Percentiles rank a stretch among this genome's conserved stretches.
Evolutionary conservation across 768 basidiomycete genomes (phyloP).

Genomic region (Leccinellum luteum): DNA sequence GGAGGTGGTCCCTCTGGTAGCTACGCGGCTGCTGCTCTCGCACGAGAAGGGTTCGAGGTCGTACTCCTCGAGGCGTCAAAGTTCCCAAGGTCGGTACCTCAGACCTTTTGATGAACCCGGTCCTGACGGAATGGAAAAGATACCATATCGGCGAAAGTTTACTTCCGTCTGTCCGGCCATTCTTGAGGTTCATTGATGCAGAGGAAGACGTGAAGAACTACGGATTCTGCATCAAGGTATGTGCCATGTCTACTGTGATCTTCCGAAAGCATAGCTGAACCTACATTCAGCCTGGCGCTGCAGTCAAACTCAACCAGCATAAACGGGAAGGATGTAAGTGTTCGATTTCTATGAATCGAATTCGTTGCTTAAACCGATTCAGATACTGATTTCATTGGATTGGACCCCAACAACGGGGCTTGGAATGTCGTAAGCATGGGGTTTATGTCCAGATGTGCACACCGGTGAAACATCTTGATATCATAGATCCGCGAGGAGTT

Average conservation of each 20-base stretch:
- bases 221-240: conserved; percentile 10
- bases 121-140: not conserved
- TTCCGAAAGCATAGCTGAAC: not conserved
- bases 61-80: conserved; percentile 9
- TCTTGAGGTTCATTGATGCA: conserved; percentile 9
- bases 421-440: conserved; percentile 6
- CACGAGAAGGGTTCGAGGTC: conserved; percentile 10
- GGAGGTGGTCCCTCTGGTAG: conserved; percentile 16
- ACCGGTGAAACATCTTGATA: not conserved
- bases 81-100: conserved; percentile 8
- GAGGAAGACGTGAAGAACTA: conserved; percentile 7
- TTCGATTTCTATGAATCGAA: not conserved
- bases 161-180: conserved; percentile 6
- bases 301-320: conserved; percentile 7
- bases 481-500: conserved; percentile 7
- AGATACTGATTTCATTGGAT: conserved; percentile 8
- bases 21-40: conserved; percentile 7
- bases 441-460: not conserved
- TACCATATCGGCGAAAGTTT: conserved; percentile 18
- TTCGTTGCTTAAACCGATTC: not conserved
- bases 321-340: conserved; percentile 10
- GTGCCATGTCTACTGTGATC: not conserved
- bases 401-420: conserved; percentile 6
- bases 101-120: too few relatives aligned
- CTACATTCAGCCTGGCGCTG: conserved; percentile 4